Conservation (phyloP, 2,329 filamentous ascomycete genomes). For the Trichoderma afroharzianum region DNA sequence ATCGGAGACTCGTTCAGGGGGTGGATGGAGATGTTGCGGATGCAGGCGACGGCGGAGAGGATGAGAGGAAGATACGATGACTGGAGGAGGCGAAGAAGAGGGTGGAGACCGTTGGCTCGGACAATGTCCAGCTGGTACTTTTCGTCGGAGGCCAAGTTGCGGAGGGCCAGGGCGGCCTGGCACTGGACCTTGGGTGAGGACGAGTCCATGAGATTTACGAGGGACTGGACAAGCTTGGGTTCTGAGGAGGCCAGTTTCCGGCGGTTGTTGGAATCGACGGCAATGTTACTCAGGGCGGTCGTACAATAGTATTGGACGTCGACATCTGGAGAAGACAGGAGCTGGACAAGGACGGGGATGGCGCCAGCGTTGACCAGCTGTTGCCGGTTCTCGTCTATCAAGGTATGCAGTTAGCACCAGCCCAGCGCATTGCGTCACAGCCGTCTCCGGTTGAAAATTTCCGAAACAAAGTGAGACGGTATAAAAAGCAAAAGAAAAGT, state of each 20-base stretch:
- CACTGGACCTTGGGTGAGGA: slow-evolving; percentile 97
- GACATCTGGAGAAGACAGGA: slow-evolving; percentile 87
- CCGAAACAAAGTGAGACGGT: not conserved
- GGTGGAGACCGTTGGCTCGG: slow-evolving; percentile 76
- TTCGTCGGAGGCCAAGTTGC: slow-evolving; percentile 95
- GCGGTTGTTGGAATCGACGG: slow-evolving; percentile 86
- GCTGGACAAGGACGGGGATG: slow-evolving; percentile 94
- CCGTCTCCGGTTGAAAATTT: not conserved
- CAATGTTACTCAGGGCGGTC: slow-evolving; percentile 96
- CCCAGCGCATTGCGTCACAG: not conserved
- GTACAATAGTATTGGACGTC: slow-evolving; percentile 99
- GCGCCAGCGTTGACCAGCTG: slow-evolving; percentile 95
- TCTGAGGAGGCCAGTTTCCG: slow-evolving; percentile 89
- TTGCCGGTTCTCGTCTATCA: slow-evolving; percentile 88
- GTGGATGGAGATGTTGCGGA: slow-evolving; percentile 98
- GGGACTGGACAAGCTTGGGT: slow-evolving; percentile 83
- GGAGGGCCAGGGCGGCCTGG: slow-evolving; percentile 87
- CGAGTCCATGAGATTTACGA: slow-evolving; percentile 96
- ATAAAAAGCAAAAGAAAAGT: slow-evolving; percentile 8
- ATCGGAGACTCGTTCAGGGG: slow-evolving; percentile 97
- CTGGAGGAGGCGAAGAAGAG: slow-evolving; percentile 83
- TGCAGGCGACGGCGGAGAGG: slow-evolving; percentile 93
- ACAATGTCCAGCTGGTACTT: slow-evolving; percentile 99
- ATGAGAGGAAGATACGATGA: slow-evolving; percentile 95
- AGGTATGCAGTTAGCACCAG: not conserved